Evolutionary conservation across 495 filamentous ascomycete species (phyloP).

Genomic region (Neurospora africana): DNA sequence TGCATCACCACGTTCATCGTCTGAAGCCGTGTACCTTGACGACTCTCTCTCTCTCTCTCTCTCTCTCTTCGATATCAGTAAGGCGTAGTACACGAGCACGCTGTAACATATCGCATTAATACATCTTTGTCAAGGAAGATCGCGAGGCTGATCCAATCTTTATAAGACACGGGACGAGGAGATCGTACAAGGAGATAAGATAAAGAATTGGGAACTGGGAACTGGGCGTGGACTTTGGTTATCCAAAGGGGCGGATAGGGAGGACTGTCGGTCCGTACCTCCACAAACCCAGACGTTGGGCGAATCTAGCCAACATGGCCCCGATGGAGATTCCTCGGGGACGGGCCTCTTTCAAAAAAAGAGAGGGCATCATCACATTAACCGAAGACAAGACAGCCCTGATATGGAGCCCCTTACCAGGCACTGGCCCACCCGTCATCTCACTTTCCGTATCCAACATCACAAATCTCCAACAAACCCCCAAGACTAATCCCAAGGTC

Average conservation of each 20-base stretch:
- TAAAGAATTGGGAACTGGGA: neutral
- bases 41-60: neutral
- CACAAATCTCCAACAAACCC: conserved; percentile 89
- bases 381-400: conserved; percentile 58
- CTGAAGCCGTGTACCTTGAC: neutral
- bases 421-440: conserved; percentile 45
- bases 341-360: conserved; percentile 84
- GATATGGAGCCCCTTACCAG: conserved; percentile 63
- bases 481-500: conserved; percentile 68
- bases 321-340: conserved; percentile 53
- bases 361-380: conserved; percentile 75
- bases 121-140: neutral
- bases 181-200: neutral
- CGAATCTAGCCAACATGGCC: conserved; percentile 8
- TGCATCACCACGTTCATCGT: neutral
- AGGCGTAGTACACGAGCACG: neutral
- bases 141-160: neutral
- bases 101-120: neutral
- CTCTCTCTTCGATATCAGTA: neutral
- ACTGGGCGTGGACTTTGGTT: neutral
- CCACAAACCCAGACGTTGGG: neutral
- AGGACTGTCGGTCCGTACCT: neutral
- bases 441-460: conserved; percentile 65
- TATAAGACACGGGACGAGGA: neutral
- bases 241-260: neutral